phyloP scores from a whole-genome alignment of 129 eudicot genomes.

The Kitagawia praeruptora region DNA sequence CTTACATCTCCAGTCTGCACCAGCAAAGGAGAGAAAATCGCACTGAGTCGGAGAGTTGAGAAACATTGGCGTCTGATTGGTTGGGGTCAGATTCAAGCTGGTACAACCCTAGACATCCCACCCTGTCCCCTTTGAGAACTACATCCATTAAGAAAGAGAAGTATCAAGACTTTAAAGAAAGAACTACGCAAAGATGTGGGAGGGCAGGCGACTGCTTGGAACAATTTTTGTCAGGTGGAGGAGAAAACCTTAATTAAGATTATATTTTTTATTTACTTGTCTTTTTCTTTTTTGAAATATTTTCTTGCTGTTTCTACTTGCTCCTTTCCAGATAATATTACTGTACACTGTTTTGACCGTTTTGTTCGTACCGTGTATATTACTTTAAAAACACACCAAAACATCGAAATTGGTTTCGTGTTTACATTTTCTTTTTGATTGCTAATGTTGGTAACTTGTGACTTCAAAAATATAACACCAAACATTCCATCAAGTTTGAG shows the following conservation, averaged over 20 bases:
- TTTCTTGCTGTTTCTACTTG: not conserved
- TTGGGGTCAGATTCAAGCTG: slow-evolving; percentile 99
- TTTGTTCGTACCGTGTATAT: not conserved
- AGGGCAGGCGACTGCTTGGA: slow-evolving; percentile 38
- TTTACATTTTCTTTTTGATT: no score
- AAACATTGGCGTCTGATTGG: slow-evolving; percentile 99
- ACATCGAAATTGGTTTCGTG: not conserved
- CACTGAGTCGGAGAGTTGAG: slow-evolving; percentile 85
- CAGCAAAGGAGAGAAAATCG: slow-evolving; percentile 93
- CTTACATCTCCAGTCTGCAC: slow-evolving; percentile 95
- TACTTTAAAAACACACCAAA: not conserved
- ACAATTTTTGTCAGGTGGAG: slow-evolving; percentile 56
- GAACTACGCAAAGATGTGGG: slow-evolving; percentile 33
- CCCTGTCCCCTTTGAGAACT: slow-evolving; percentile 65
- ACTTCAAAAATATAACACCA: no score
- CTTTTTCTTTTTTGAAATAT: no score
- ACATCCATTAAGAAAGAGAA: slow-evolving; percentile 1
- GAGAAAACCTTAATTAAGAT: slow-evolving; percentile 18
- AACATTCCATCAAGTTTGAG: no score
- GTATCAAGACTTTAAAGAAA: not conserved
- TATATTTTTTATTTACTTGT: not conserved
- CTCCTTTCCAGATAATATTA: not conserved
- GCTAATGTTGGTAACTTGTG: no score
- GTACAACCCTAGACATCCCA: slow-evolving; percentile 81
- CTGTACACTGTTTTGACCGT: not conserved